Evolutionary conservation across 2,329 filamentous ascomycete genomes (phyloP).

Genomic region (Diaporthe ilicicola): DNA sequence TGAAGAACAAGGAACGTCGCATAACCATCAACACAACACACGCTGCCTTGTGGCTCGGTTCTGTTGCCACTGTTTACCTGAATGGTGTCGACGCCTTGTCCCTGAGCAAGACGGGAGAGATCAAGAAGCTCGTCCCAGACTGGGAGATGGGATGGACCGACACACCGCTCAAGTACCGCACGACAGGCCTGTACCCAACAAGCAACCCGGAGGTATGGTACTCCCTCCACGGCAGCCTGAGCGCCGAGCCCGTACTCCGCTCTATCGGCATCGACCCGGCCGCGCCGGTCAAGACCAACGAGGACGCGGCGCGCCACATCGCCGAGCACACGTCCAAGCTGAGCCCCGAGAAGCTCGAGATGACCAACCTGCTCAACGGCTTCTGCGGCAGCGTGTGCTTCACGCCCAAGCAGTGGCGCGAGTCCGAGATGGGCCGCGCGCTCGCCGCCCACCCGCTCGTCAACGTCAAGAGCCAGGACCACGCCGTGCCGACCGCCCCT

Average conservation of each 20-base stretch:
- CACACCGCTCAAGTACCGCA: constrained; percentile 48
- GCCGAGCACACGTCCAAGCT: constrained; percentile 43
- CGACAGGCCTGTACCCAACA: constrained; percentile 57
- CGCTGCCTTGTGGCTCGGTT: constrained; percentile 53
- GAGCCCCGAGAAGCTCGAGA: constrained; percentile 51
- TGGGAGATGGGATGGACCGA: constrained; percentile 49
- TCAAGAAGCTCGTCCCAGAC: constrained; percentile 45
- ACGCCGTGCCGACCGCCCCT: constrained; percentile 45
- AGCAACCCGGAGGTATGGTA: constrained; percentile 55
- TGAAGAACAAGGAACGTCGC: constrained; percentile 35
- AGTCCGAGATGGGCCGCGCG: constrained; percentile 52
- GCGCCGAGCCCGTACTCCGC: constrained; percentile 51
- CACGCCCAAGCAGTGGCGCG: constrained; percentile 52
- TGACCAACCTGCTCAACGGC: constrained; percentile 50
- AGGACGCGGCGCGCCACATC: constrained; percentile 45
- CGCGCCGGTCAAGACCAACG: constrained; percentile 35
- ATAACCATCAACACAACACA: constrained; percentile 58
- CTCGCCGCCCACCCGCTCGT: constrained; percentile 52
- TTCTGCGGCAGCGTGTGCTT: constrained; percentile 55
- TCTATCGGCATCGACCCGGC: constrained; percentile 54
- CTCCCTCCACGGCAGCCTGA: constrained; percentile 58
- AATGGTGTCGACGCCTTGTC: constrained; percentile 45
- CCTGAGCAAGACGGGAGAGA: constrained; percentile 41
- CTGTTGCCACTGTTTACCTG: constrained; percentile 47
- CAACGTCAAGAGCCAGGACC: constrained; percentile 46